Evolutionary conservation across 345 rosid genomes (phyloP), one percentile per base, ranked within the genome.

Genomic region (Eutrema yunnanense): DNA sequence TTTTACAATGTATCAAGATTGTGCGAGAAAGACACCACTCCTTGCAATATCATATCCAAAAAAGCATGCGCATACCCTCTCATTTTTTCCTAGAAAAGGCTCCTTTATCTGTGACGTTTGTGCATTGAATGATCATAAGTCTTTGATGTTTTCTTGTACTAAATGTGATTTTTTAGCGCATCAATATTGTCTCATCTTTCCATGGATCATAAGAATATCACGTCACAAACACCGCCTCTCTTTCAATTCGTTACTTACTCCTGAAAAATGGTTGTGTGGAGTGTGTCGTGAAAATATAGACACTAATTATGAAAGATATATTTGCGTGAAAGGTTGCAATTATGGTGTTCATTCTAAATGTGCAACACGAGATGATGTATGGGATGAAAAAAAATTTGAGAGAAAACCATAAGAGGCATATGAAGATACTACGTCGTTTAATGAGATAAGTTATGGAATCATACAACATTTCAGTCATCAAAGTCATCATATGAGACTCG

Each of bases 61-160:
- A 54, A 62, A 19, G 37, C 76, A 73, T 63, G 48, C 44, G 2
- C 71, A 73, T 54, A 54, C 48, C 3, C 71, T 73, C 56, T 19
- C 33, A 0, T 37, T 5, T 9, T 9, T 44, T 27, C 22, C 19
- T 29, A 55, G 48, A 19, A 10, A 11, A 8, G 13, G 10, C 8
- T 53, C 38, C 0, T 5, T 46, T 9, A 27, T 4, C 0, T 73
- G 65, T 43, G 64, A 64, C 1, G 19, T 55, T 53, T 55, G 57
- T 55, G 71, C 5, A 0, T 54, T 36, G 41, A 27, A 2, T 8
- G 41, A 64, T 46, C 12, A 10, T 1, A 26, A 0, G 1, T 44
- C 9, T 64, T 47, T 55, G 2, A 27, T 64, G 13, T 73, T 54
- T 61, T 0, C 3, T 0, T 73, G 63, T 37, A 2, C 0, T 43